Conservation (phyloP, 1,284 basidiomycete species). For the Pterula multifida region DNA sequence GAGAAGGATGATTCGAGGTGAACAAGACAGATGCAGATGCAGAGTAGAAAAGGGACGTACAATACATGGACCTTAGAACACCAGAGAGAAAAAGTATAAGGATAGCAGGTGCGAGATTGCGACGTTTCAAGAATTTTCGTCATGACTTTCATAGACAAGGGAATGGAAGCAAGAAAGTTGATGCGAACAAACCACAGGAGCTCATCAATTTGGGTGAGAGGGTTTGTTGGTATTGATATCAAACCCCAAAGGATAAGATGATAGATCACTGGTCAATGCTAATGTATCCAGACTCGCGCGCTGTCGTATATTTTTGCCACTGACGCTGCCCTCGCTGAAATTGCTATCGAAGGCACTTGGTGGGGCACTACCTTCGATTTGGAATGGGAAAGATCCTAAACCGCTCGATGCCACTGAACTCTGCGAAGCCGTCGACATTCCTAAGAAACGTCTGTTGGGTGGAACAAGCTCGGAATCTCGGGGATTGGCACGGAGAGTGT, state of each 20-base stretch:
- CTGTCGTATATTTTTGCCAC: slow-evolving; percentile 23
- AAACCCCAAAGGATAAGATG: slow-evolving; percentile 67
- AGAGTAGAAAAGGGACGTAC: too few species aligned
- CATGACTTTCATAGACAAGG: neutral
- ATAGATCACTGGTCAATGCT: slow-evolving; percentile 66
- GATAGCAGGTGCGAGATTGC: neutral
- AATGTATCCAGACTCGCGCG: slow-evolving; percentile 74
- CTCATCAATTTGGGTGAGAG: neutral
- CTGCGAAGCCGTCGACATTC: slow-evolving; percentile 60
- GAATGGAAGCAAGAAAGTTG: slow-evolving; percentile 3
- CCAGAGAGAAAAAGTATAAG: neutral
- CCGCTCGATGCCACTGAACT: slow-evolving; percentile 63
- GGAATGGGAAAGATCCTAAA: slow-evolving; percentile 71
- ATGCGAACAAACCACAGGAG: neutral
- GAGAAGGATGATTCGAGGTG: neutral
- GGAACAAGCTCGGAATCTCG: slow-evolving; percentile 29
- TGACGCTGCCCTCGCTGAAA: neutral
- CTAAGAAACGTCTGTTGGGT: slow-evolving; percentile 42
- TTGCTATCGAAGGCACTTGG: slow-evolving; percentile 25
- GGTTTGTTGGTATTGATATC: slow-evolving; percentile 36
- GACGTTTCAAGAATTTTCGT: neutral
- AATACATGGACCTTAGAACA: neutral
- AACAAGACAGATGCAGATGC: too few species aligned
- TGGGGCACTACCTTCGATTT: slow-evolving; percentile 40
- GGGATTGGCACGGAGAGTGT: slow-evolving; percentile 10